Percentiles rank a stretch among this genome's conserved stretches.
phyloP scores from a whole-genome alignment of 2,329 filamentous ascomycete genomes.

The Trichophyton simii region DNA sequence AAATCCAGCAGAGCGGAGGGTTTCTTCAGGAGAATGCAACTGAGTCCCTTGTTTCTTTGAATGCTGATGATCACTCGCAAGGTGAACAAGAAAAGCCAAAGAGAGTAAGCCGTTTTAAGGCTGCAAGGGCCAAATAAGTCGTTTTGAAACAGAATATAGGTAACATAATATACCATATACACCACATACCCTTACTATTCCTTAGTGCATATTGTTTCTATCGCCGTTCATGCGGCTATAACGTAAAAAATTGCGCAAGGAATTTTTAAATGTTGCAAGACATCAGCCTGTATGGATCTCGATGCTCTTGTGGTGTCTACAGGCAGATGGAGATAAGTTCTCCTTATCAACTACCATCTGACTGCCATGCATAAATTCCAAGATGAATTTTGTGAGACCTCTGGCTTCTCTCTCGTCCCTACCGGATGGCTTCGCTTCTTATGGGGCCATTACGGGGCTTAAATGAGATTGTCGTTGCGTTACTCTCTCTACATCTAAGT shows the following conservation, averaged over 20 bases:
- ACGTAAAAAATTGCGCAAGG: background rate
- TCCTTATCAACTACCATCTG: background rate
- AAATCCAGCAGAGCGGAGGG: slow-evolving; percentile 72
- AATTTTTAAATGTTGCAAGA: background rate
- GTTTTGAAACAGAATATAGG: background rate
- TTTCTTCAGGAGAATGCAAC: slow-evolving; percentile 62
- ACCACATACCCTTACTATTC: too few species aligned
- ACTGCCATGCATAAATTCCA: slow-evolving; percentile 8
- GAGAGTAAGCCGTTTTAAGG: slow-evolving; percentile 37
- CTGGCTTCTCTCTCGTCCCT: slow-evolving; percentile 12
- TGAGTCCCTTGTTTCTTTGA: slow-evolving; percentile 49
- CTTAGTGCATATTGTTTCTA: background rate
- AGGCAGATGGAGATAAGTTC: background rate
- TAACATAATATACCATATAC: too few species aligned
- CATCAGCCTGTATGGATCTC: background rate
- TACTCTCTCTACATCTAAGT: slow-evolving; percentile 17
- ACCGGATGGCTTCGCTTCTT: background rate
- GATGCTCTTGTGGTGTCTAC: background rate
- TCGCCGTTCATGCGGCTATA: background rate
- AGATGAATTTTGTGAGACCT: slow-evolving; percentile 13
- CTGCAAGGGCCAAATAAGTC: slow-evolving; percentile 30
- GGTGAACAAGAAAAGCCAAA: slow-evolving; percentile 17
- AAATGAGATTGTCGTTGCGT: slow-evolving; percentile 18
- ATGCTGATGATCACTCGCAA: slow-evolving; percentile 38
- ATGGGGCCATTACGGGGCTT: background rate